Evolutionary conservation across 495 filamentous ascomycete genomes (phyloP), one percentile per base, ranked within the genome.

Genomic region (Penicillium coprophilum): DNA sequence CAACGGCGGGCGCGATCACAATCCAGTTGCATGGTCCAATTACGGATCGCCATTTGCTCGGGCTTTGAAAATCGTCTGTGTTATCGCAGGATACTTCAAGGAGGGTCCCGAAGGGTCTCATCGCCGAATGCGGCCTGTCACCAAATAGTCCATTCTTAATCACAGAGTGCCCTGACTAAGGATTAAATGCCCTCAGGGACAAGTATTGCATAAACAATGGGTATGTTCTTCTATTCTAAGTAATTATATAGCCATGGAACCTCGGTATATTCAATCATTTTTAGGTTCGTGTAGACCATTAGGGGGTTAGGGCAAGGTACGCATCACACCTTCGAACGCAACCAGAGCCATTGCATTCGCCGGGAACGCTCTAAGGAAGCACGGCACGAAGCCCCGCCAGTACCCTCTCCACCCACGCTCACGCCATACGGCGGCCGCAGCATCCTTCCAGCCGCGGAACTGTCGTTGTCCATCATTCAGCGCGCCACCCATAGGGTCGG

Each of bases 311-410:
- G 88, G 87, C 69, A 96, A 75, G 46, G 77, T 74, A 62, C 92
- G 82, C 92, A 97, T 95, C 50, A 88, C 90, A 9, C 85, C 90
- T 72, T 98, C 93, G 78, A 96, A 97, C 34, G 89, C 93, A 54
- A 96, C 83, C 69, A 98, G 67, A 10, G 93, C 93, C 83, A 93
- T 86, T 1, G 92, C 93, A 77, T 98, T 98, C 47, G 94, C 94
- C 45, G 94, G 94, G 71, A 98, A 98, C 12, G 94, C 94, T 65
- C 94, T 80, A 54, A 96, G 68, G 69, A 97, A 95, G 68, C 93
- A 97, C 0, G 94, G 94, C 59, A 93, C 54, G 65, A 98, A 98
- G 2, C 94, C 94, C 43, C 93, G 80, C 92, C 92, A 97, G 70
- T 90, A 97, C 3, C 91, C 93, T 63, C 70, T 86, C 69, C 64